These are phyloP conservation scores for Cardamine resedifolia DNA, from an alignment of 345 rosid genomes.

Conservation along the genomic window DNA sequence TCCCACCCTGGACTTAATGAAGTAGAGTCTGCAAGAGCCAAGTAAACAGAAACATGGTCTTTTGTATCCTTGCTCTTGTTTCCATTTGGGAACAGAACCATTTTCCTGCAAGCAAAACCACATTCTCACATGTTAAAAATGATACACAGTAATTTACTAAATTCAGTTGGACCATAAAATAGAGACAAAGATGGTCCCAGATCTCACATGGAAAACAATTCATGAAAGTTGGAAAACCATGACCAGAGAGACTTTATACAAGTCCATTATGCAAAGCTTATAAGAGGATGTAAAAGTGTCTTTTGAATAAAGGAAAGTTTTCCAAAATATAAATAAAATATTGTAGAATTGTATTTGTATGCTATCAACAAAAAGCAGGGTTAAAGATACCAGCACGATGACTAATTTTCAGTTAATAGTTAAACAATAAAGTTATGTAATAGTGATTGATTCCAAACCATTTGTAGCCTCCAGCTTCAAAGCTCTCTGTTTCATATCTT, in stretches of 20 bases:
- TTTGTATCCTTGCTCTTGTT: conserved; percentile 55
- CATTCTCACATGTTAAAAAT: background rate
- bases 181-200: conserved; percentile 12
- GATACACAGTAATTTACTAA: background rate
- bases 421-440: conserved; percentile 1
- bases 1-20: conserved; percentile 53
- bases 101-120: conserved; percentile 47
- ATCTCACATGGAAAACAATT: conserved; percentile 3
- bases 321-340: background rate
- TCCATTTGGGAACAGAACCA: conserved; percentile 60
- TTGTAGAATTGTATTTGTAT: background rate
- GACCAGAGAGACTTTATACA: background rate
- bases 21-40: conserved; percentile 47
- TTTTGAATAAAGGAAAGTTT: background rate
- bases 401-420: background rate
- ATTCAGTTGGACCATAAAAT: background rate
- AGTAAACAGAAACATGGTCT: conserved; percentile 55
- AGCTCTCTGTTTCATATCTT: conserved; percentile 59
- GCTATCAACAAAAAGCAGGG: background rate
- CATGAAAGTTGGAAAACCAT: no score
- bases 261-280: background rate
- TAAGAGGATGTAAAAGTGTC: background rate
- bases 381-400: conserved; percentile 16
- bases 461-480: conserved; percentile 72
- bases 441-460: conserved; percentile 47